These are phyloP conservation scores for Sporothrix dimorphospora DNA, from an alignment of 2,329 filamentous ascomycete species.

Conservation along the genomic window DNA sequence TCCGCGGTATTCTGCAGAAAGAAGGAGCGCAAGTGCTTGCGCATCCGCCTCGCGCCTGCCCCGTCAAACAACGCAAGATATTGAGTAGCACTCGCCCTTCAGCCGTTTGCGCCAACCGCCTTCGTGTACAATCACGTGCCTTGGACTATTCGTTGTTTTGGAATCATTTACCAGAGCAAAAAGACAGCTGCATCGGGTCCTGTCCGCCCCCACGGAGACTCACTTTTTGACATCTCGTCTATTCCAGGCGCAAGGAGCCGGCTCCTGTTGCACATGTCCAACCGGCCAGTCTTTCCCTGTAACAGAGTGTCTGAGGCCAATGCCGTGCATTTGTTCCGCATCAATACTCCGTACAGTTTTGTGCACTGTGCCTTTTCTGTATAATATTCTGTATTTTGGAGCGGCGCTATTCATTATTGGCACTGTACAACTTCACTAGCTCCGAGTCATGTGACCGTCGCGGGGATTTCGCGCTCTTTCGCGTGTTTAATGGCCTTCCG, in stretches of 20 bases:
- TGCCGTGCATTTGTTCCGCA: neutral
- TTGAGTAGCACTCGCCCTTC: neutral
- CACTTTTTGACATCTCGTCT: conserved; percentile 21
- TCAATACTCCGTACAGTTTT: neutral
- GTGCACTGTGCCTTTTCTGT: too few relatives aligned
- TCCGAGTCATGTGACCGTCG: conserved; percentile 32
- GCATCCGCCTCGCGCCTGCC: neutral
- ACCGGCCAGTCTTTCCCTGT: conserved; percentile 17
- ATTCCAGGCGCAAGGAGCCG: conserved; percentile 14
- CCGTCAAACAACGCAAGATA: neutral
- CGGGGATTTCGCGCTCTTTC: conserved; percentile 35
- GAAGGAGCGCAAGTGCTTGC: neutral
- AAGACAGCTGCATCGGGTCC: conserved; percentile 17
- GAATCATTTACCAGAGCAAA: neutral
- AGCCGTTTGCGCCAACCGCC: neutral
- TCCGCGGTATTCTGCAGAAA: neutral
- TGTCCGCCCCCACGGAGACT: conserved; percentile 20
- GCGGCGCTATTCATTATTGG: neutral
- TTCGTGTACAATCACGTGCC: neutral
- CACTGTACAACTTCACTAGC: neutral
- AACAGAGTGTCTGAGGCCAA: conserved; percentile 10
- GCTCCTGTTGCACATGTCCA: conserved; percentile 5
- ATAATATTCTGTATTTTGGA: neutral
- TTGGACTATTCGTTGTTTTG: neutral
- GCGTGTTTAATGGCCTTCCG: conserved; percentile 26